Conservation (phyloP, 2,329 filamentous ascomycete species). For the Arthrinium phaeospermum region DNA sequence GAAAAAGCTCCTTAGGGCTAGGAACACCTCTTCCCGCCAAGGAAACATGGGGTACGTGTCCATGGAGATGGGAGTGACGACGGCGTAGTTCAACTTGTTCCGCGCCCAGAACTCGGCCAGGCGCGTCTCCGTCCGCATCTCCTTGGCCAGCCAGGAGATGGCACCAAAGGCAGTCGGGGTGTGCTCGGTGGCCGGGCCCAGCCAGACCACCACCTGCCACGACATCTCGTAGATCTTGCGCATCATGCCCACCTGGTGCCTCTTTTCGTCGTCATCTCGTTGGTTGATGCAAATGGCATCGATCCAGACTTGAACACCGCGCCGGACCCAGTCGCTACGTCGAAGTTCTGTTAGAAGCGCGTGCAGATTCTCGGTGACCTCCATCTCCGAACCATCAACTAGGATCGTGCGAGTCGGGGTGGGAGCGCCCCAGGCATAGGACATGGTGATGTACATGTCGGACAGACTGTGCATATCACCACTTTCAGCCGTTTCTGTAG, state of each 20-base stretch:
- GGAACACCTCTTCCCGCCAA: not conserved
- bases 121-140: not conserved
- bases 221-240: not conserved
- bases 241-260: not conserved
- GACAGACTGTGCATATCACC: too few relatives aligned
- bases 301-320: not conserved
- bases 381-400: too few relatives aligned
- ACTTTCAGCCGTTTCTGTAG: too few relatives aligned
- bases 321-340: not conserved
- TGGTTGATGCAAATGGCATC: not conserved
- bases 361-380: not conserved
- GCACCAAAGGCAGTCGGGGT: not conserved
- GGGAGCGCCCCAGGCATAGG: too few relatives aligned
- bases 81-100: not conserved
- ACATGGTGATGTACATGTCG: too few relatives aligned
- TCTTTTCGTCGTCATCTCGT: not conserved
- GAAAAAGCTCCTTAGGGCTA: not conserved
- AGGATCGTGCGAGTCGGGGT: too few relatives aligned
- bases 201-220: not conserved
- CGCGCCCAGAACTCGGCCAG: not conserved
- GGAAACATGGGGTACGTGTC: not conserved
- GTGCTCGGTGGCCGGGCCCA: not conserved
- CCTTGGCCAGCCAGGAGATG: not conserved
- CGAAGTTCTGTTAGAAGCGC: not conserved
- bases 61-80: not conserved